Evolutionary conservation across 2,329 filamentous ascomycete species (phyloP).

Genomic region (Cordyceps farinosa): DNA sequence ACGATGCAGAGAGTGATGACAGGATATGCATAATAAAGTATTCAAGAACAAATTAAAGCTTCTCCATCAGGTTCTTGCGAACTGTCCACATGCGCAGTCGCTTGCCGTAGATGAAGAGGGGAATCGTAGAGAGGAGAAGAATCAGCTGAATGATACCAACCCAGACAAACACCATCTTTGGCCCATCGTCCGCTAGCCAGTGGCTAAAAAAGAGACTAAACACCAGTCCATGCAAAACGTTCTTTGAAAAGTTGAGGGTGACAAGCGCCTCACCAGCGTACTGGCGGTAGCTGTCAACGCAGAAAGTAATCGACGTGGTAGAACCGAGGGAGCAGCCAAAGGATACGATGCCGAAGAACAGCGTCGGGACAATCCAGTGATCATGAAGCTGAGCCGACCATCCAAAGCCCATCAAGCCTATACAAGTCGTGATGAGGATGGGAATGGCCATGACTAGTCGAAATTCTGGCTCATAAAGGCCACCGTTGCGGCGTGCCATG

Average conservation of each 20-base stretch:
- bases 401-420: conserved; percentile 93
- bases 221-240: conserved; percentile 83
- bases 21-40: background rate
- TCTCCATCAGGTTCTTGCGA: conserved; percentile 81
- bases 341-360: conserved; percentile 89
- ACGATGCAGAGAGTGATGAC: background rate
- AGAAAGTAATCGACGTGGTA: conserved; percentile 90
- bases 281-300: conserved; percentile 86
- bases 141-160: conserved; percentile 83
- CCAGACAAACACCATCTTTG: conserved; percentile 74
- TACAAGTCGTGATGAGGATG: conserved; percentile 70
- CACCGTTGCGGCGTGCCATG: conserved; percentile 84
- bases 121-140: conserved; percentile 70
- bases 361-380: conserved; percentile 84
- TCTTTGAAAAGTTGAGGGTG: conserved; percentile 92
- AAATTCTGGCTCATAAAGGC: conserved; percentile 93
- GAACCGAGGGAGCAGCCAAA: conserved; percentile 89
- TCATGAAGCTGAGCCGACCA: conserved; percentile 78
- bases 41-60: conserved; percentile 38
- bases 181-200: conserved; percentile 74
- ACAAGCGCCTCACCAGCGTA: conserved; percentile 94
- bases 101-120: conserved; percentile 95
- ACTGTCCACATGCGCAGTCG: conserved; percentile 92
- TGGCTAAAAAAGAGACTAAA: conserved; percentile 84
- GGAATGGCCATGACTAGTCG: conserved; percentile 83